Evolutionary conservation across 805 yeast species (phyloP), one percentile per base, ranked within the genome.

Genomic region (Isabelozyma gotoi): DNA sequence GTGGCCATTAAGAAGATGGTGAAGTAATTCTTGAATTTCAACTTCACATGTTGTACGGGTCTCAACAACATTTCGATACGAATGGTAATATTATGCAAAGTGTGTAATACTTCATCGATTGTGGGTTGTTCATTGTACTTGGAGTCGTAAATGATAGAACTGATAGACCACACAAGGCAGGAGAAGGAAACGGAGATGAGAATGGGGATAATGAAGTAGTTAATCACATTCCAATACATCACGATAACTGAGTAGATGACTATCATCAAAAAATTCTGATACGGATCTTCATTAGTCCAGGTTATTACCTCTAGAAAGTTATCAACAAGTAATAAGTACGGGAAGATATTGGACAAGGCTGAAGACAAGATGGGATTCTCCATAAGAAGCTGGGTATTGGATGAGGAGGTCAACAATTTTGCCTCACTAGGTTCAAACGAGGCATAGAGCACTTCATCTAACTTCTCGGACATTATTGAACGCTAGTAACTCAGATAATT

Each of bases 271-370:
- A 76, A 68, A 50, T 77, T 79, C 46, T 64, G 64, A 49, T 74
- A 76, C 7, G 74, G 71, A 42, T 76, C 77, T 4, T 67, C 74
- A 45, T 77, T 76, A 1, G 84, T 78, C 84, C 84, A 79, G 1
- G 83, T 77, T 16, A 77, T 46, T 11, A 75, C 56, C 32, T 75
- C 75, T 14, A 79, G 55, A 5, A 69, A 43, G 34, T 66, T 60
- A 53, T 79, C 82, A 5, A 73, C 54, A 17, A 78, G 50, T 12
- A 76, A 53, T 24, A 79, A 58, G 44, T 72, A 62, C 1, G 84
- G 83, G 47, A 74, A 77, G 21, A 73, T 65, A 34, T 72, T 63
- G 31, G 76, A 66, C 20, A 79, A 62, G 1, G 78, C 74, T 7
- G 76, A 61, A 6, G 78, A 65, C n/a, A 78, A 53, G 5, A 67